These are phyloP conservation scores for Lycium ferocissimum DNA, from an alignment of 257 asterid species.

Conservation along the genomic window DNA sequence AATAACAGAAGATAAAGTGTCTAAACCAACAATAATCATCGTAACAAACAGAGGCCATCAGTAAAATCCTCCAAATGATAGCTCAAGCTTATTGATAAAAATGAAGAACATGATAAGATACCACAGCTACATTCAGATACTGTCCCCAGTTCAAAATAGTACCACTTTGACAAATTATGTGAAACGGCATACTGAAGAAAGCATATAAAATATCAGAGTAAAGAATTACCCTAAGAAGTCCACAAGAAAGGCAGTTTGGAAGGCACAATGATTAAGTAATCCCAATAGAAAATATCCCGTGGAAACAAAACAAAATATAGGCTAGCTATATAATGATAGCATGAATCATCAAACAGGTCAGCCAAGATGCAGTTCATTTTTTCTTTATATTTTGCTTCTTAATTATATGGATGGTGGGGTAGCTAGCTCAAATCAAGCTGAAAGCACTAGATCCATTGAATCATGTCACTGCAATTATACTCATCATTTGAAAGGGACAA, in stretches of 20 bases:
- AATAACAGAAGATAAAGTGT: neutral
- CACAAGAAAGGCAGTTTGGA: neutral
- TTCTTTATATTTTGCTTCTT: neutral
- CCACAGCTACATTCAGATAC: neutral
- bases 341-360: neutral
- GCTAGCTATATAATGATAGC: neutral
- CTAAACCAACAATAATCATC: neutral
- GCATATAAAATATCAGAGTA: neutral
- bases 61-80: neutral
- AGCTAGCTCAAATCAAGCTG: neutral
- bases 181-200: neutral
- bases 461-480: too few species aligned
- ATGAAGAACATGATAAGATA: neutral
- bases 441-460: neutral
- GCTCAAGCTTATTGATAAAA: neutral
- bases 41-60: neutral
- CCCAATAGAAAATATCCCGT: neutral
- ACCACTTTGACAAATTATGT: neutral
- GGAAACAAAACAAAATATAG: neutral
- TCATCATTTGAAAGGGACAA: neutral
- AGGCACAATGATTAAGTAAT: conserved; percentile 2
- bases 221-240: neutral
- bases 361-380: neutral
- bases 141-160: neutral
- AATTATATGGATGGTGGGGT: neutral